Base-by-base conservation (phyloP, 768 basidiomycete species). In the Tylopilus felleus region DNA sequence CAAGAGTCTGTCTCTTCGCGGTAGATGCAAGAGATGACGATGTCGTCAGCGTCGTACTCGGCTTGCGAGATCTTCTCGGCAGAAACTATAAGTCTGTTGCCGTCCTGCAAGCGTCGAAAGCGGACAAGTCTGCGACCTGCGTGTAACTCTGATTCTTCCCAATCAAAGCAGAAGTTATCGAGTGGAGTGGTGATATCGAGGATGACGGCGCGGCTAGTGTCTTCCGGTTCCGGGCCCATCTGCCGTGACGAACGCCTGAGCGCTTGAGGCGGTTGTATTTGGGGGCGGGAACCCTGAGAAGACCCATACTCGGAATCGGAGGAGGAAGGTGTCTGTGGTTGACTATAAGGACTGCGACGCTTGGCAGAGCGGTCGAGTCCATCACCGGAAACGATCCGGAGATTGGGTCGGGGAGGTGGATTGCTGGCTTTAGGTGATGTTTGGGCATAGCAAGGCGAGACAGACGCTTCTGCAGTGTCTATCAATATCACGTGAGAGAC, bases 21-120 rank as follows among this genome's bases (percentile, higher is more conserved):
- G 70, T 88, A 92, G 65, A 98, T 98, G 77, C 96, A 98, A 0
- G 94, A 97, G 61, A 98, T 85, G 68, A 96, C 91, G 65, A 85
- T 85, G 66, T 87, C 85, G 27, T 82, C 76, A 35, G 86, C 80
- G 52, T 77, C 72, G 67, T 90, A 95, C 25, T 91, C 85, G 36
- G 85, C 78, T 59, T 88, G 88, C 1, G 74, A 65, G 66, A 97
- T 84, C 17, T 84, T 75, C 51, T 89, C 83, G 71, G 91, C 95
- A 14, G 86, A 83, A 28, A 93, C 80, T 59, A 85, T 85, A 56
- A 98, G 81, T 21, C 77, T 80, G 52, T 83, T 79, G 23, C 90
- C 90, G 49, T 90, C 84, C 67, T 88, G 90, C 8, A 86, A 70
- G 53, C 92, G 85, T 60, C 79, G 76, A 71, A 98, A 96, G 45